Base-by-base conservation (phyloP, 2,329 filamentous ascomycete genomes). In the Pseudogymnoascus sp. region DNA sequence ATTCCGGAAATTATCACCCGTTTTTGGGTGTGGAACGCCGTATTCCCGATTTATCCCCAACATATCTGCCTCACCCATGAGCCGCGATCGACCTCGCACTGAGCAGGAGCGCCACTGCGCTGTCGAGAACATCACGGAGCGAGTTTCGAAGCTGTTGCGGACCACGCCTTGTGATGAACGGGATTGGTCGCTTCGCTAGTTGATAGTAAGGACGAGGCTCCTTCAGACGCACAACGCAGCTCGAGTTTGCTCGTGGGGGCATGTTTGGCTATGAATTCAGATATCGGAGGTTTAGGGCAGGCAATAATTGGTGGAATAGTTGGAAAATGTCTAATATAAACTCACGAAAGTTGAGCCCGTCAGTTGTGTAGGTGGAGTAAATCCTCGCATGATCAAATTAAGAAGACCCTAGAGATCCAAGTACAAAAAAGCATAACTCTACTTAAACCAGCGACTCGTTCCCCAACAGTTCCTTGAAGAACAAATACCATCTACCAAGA, bases 91-190 rank as follows among this genome's bases (percentile, higher is more conserved):
- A 65, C 81, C 78, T 63, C 86, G 83, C 70, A 78, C 87, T 0
- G 91, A 96, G 73, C 85, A 89, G 66, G 93, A 97, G 72, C 85
- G 95, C 34, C 84, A 87, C 64, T 85, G 86, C 69, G 92, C 92
- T 0, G 85, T 93, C n/a, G 85, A 91, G 66, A 86, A 89, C 64
- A 92, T 99, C 65, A 93, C 91, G 0, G 85, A 93, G 63, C 85
- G 89, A 36, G 91, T 96, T 62, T 84, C 95, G n/a, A 89, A 88
- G 68, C 79, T 97, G 53, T 78, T 99, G 65, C 84, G 93, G 65
- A 96, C 21, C 21, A 23, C 37, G 37, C 37, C 37, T 40, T 40
- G 6, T 3, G 16, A 16, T 4, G n/a, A 5, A 42, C 8, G 38
- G 38, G 38, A 42, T 42, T 42, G 38, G 16, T 18, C 7, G 16